These are phyloP conservation scores for Arxiozyma heterogenica DNA, from an alignment of 1,139 yeast species.

Conservation along the genomic window DNA sequence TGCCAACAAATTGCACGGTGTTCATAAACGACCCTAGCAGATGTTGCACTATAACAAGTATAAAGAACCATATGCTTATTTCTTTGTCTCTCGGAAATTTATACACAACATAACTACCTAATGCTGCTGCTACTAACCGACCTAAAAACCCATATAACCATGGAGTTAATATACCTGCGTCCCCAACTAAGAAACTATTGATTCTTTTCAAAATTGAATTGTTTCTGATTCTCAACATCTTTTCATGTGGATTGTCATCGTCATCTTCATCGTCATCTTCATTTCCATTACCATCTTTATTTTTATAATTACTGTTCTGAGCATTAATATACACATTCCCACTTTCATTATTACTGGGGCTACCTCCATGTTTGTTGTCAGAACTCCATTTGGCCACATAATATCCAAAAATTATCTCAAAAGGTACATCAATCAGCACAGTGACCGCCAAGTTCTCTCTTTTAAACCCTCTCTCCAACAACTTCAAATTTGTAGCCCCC, in stretches of 20 bases:
- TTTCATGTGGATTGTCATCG: slow-evolving; percentile 6
- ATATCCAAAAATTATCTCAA: slow-evolving; percentile 89
- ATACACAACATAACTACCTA: slow-evolving; percentile 68
- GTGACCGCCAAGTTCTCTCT: slow-evolving; percentile 91
- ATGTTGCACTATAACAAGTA: slow-evolving; percentile 70
- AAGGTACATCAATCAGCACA: slow-evolving; percentile 89
- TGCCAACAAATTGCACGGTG: slow-evolving; percentile 88
- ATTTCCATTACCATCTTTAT: too few relatives aligned
- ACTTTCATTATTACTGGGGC: too few relatives aligned
- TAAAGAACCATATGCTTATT: slow-evolving; percentile 40
- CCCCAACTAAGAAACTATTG: slow-evolving; percentile 18
- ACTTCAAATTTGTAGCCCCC: slow-evolving; percentile 85
- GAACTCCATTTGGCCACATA: slow-evolving; percentile 91
- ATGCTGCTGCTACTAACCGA: slow-evolving; percentile 59
- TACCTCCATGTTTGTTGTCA: slow-evolving; percentile 6
- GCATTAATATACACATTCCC: too few relatives aligned
- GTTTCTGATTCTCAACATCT: not conserved
- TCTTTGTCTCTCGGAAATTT: slow-evolving; percentile 55
- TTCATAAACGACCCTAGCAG: slow-evolving; percentile 84
- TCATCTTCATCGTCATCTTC: slow-evolving; percentile 5
- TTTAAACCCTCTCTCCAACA: slow-evolving; percentile 86
- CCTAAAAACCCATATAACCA: slow-evolving; percentile 92
- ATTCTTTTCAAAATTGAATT: not conserved
- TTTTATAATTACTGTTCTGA: too few relatives aligned
- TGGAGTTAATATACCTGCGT: slow-evolving; percentile 51